Conservation (phyloP, 192 early-diverging fungal species). For the Paraglomus brasilianum region DNA sequence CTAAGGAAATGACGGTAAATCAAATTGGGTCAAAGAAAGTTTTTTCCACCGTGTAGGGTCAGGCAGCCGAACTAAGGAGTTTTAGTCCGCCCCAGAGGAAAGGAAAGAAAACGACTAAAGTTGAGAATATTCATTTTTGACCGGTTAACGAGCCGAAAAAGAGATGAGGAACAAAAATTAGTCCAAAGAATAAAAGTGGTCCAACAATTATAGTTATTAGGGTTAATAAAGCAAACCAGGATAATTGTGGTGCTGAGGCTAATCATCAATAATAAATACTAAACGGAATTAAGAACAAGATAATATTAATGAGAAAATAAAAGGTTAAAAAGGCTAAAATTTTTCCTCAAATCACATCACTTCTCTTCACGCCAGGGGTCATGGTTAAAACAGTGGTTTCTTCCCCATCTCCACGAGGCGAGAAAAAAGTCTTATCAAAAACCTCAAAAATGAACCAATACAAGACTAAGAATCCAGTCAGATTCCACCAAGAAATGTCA, state of each 20-base stretch:
- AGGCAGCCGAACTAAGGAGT: too few species aligned
- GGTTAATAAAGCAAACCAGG: not conserved
- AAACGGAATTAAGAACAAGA: not conserved
- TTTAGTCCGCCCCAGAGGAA: too few species aligned
- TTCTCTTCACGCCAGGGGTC: not conserved
- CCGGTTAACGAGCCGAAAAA: not conserved
- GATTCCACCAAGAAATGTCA: constrained; percentile 2
- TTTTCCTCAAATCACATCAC: not conserved
- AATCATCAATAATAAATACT: not conserved
- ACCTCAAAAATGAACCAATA: not conserved
- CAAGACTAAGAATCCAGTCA: not conserved
- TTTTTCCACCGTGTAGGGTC: too few species aligned
- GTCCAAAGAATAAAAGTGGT: not conserved
- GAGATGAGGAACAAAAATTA: not conserved
- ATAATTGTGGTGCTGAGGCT: not conserved
- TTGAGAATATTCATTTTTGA: too few species aligned
- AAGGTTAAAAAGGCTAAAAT: not conserved
- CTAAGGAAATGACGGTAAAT: not conserved
- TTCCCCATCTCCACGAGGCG: not conserved
- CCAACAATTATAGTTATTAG: not conserved
- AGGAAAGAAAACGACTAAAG: too few species aligned
- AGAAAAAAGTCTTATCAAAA: not conserved
- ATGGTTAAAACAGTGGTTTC: not conserved
- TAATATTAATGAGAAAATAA: not conserved
- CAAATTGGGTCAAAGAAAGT: not conserved